Conservation (phyloP, 768 basidiomycete species). For the Pleurotus tuoliensis region DNA sequence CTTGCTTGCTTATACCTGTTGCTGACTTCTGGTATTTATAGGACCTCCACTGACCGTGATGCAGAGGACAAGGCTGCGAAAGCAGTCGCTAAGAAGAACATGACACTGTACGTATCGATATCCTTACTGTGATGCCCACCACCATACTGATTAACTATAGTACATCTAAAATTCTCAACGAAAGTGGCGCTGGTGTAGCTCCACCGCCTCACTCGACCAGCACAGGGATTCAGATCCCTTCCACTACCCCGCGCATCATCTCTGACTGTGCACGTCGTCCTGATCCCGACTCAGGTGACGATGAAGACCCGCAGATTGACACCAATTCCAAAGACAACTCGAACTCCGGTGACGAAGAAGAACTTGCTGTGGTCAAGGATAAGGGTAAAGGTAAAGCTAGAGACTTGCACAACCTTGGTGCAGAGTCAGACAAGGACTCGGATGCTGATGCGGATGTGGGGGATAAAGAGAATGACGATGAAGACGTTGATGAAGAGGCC, state of each 20-base stretch:
- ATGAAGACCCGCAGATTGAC: too few relatives aligned
- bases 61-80: neutral
- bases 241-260: neutral
- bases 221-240: neutral
- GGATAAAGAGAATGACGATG: neutral
- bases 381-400: neutral
- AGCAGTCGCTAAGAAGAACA: neutral
- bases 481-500: neutral
- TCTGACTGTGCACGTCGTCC: too few relatives aligned
- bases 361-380: neutral
- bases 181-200: neutral
- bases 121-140: neutral
- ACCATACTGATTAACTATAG: neutral
- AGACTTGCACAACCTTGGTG: neutral
- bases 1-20: too few relatives aligned
- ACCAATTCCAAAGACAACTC: too few relatives aligned
- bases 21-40: neutral
- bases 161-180: neutral
- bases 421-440: neutral
- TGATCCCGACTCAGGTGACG: too few relatives aligned
- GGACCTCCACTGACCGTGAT: neutral
- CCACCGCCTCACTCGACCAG: neutral
- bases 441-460: too few relatives aligned
- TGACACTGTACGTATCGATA: neutral
- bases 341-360: neutral